Evolutionary conservation across 2,329 filamentous ascomycete genomes (phyloP).

Genomic region (Fusarium anguioides): DNA sequence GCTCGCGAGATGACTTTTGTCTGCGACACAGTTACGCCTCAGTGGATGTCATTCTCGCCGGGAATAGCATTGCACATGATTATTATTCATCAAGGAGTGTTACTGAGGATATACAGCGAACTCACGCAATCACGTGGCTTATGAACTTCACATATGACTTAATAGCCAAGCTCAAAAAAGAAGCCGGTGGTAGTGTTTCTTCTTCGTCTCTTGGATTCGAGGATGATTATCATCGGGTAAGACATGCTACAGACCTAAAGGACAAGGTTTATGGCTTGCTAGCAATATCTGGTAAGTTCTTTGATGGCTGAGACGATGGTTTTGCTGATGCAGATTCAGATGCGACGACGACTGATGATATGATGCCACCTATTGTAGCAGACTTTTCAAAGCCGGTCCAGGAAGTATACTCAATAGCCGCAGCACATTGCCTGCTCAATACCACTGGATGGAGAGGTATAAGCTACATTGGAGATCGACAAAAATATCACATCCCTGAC

Average conservation of each 20-base stretch:
- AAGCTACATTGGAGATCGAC: not conserved
- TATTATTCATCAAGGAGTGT: not conserved
- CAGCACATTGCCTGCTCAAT: slow-evolving; percentile 3
- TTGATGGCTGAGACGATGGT: rapidly evolving
- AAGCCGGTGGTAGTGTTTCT: not conserved
- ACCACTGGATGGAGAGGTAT: not conserved
- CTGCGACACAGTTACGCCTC: not conserved
- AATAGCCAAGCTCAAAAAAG: not conserved
- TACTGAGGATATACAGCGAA: not conserved
- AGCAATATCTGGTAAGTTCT: not conserved
- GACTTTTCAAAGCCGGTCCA: not conserved
- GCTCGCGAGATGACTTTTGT: slow-evolving; percentile 3
- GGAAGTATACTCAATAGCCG: not conserved
- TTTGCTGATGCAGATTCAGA: not conserved
- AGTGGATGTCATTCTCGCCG: not conserved
- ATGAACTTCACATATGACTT: slow-evolving; percentile 3
- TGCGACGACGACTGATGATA: not conserved
- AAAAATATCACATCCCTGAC: not conserved
- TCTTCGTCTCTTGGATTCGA: not conserved
- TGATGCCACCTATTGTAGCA: not conserved
- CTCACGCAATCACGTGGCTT: not conserved
- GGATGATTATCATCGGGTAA: not conserved
- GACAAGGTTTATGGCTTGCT: not conserved
- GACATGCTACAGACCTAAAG: not conserved
- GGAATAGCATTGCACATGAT: not conserved